Evolutionary conservation across 345 rosid species (phyloP).

Genomic region (Boechera retrofracta): DNA sequence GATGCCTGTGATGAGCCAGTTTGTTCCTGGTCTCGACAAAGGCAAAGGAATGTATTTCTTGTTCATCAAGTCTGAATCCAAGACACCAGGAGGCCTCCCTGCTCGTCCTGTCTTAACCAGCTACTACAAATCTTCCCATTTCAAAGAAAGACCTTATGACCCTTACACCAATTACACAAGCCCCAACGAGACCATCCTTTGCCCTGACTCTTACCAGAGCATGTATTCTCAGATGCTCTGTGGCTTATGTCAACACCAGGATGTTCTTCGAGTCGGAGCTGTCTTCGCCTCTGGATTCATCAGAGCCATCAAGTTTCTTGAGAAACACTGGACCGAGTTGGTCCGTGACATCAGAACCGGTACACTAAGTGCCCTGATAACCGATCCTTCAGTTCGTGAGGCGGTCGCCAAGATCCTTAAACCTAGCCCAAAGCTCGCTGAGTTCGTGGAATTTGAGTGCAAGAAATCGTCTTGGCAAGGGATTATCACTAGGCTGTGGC

Average conservation of each 20-base stretch:
- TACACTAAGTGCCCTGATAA: constrained; percentile 54
- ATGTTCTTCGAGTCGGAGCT: constrained; percentile 82
- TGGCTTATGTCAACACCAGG: constrained; percentile 66
- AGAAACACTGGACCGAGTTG: constrained; percentile 63
- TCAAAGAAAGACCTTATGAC: constrained; percentile 66
- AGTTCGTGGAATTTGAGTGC: constrained; percentile 61
- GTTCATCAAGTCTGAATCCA: constrained; percentile 76
- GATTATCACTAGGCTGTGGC: constrained; percentile 77
- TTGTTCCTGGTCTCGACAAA: constrained; percentile 66
- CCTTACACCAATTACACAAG: constrained; percentile 85
- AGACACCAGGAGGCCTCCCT: constrained; percentile 73
- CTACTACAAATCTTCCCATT: constrained; percentile 76
- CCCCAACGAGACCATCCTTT: constrained; percentile 80
- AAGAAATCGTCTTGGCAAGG: constrained; percentile 67
- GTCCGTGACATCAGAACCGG: constrained; percentile 64
- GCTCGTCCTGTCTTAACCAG: constrained; percentile 81
- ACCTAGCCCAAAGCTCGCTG: constrained; percentile 68
- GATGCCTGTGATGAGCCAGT: constrained; percentile 85
- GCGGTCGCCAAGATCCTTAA: constrained; percentile 64
- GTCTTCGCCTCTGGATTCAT: constrained; percentile 88
- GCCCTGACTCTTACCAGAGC: constrained; percentile 80
- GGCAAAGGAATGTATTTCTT: constrained; percentile 88
- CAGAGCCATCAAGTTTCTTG: constrained; percentile 77
- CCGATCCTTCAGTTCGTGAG: constrained; percentile 63
- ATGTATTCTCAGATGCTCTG: constrained; percentile 85